phyloP scores from a whole-genome alignment of 306 rosid genomes.

The Oxytropis ochrocephala region DNA sequence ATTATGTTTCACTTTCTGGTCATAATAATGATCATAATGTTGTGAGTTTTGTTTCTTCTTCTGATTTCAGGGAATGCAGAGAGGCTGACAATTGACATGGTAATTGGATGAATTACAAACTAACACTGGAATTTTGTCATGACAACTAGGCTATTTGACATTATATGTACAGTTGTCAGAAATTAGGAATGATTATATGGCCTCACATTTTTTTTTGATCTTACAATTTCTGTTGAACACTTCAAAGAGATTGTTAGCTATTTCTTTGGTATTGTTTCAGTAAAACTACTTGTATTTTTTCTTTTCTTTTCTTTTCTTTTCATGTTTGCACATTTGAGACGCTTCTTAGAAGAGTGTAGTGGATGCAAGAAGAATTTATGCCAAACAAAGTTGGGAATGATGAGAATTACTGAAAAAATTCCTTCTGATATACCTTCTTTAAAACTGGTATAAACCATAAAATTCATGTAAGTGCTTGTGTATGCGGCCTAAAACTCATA shows the following conservation, averaged over 20 bases:
- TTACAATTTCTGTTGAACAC: conserved; percentile 25
- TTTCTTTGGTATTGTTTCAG: conserved; percentile 27
- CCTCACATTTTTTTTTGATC: conserved; percentile 8
- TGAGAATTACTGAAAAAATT: background rate
- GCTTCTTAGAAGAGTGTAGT: background rate
- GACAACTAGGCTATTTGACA: conserved; percentile 35
- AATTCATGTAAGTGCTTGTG: background rate
- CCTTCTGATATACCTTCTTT: background rate
- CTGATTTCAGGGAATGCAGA: conserved; percentile 31
- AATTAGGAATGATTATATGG: conserved; percentile 22
- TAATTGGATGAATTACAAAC: conserved; percentile 35
- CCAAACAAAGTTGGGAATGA: background rate
- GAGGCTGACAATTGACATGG: conserved; percentile 51
- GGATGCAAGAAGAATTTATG: background rate
- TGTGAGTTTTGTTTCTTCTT: background rate
- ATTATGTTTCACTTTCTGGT: background rate
- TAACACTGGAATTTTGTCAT: conserved; percentile 32
- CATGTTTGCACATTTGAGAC: background rate
- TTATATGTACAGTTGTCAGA: conserved; percentile 36
- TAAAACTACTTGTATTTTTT: background rate
- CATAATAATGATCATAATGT: background rate
- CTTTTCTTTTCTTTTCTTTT: background rate
- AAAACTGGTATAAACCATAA: background rate
- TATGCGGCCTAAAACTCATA: background rate
- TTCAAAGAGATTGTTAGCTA: conserved; percentile 5